Evolutionary conservation across 1,284 basidiomycete species (phyloP).

Genomic region (Apiotrichum domesticum): DNA sequence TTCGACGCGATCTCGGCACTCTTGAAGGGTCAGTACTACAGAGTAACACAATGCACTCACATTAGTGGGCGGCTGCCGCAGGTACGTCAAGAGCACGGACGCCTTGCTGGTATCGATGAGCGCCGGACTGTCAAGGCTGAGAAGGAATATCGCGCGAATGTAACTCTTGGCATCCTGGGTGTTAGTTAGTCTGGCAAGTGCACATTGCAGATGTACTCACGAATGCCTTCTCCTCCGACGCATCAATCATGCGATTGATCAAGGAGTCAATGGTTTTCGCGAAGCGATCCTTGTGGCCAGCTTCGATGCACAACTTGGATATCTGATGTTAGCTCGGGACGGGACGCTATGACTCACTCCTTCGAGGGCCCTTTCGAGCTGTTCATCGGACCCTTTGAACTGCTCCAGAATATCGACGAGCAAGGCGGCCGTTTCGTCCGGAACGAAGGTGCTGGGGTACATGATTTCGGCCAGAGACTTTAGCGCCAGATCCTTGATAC

Average conservation of each 20-base stretch:
- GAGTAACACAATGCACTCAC: slow-evolving; percentile 15
- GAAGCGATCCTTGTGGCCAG: slow-evolving; percentile 17
- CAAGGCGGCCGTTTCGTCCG: slow-evolving; percentile 57
- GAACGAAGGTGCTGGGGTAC: slow-evolving; percentile 52
- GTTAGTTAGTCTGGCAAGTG: background rate
- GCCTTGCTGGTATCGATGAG: slow-evolving; percentile 39
- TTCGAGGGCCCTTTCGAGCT: slow-evolving; percentile 75
- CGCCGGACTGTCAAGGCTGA: slow-evolving; percentile 27
- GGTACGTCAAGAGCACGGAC: slow-evolving; percentile 26
- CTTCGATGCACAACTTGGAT: slow-evolving; percentile 4
- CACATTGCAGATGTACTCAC: slow-evolving; percentile 7
- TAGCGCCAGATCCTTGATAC: slow-evolving; percentile 82
- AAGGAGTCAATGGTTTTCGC: slow-evolving; percentile 65
- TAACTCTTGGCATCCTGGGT: slow-evolving; percentile 34
- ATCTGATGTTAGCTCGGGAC: background rate
- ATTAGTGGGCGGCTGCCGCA: slow-evolving; percentile 25
- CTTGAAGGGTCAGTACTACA: slow-evolving; percentile 46
- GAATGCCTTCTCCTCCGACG: slow-evolving; percentile 41
- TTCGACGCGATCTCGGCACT: slow-evolving; percentile 72
- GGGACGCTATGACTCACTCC: slow-evolving; percentile 44
- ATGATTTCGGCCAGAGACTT: slow-evolving; percentile 84
- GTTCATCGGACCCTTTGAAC: slow-evolving; percentile 73
- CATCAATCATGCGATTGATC: slow-evolving; percentile 81
- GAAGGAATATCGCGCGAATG: slow-evolving; percentile 35
- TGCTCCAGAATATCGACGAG: slow-evolving; percentile 78